Conservation (phyloP, 2,329 filamentous ascomycete genomes). For the Botryotinia calthae region DNA sequence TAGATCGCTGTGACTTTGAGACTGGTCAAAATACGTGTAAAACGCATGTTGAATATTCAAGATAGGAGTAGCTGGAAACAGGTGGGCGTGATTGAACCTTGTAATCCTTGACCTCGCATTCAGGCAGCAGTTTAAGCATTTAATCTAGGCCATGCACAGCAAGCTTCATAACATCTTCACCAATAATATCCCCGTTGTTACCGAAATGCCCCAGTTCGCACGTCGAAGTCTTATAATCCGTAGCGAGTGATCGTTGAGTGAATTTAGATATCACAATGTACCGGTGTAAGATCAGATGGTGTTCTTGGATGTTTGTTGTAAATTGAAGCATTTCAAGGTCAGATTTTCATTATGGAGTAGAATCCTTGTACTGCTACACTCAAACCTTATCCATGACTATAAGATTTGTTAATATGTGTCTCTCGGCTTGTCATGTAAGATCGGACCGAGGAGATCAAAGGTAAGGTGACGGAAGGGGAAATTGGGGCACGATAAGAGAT, state of each 20-base stretch:
- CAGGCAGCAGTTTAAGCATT: conserved; percentile 22
- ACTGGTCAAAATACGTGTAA: conserved; percentile 17
- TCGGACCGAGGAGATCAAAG: conserved; percentile 14
- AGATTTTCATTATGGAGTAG: conserved; percentile 8
- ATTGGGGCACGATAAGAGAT: conserved; percentile 11
- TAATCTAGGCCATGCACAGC: conserved; percentile 6
- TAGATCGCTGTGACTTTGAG: conserved; percentile 11
- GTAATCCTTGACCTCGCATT: conserved; percentile 18
- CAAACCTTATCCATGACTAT: conserved; percentile 10
- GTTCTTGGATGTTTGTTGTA: not conserved
- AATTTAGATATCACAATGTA: not conserved
- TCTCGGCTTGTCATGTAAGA: conserved; percentile 12
- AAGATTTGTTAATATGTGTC: conserved; percentile 3
- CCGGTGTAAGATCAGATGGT: not conserved
- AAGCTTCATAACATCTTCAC: not conserved
- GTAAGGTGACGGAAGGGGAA: conserved; percentile 3
- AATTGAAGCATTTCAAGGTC: conserved; percentile 6
- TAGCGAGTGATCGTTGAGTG: not conserved
- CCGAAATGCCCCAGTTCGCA: not conserved
- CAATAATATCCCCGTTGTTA: not conserved
- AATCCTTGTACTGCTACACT: conserved; percentile 13
- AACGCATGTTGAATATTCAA: conserved; percentile 1
- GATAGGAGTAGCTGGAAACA: conserved; percentile 16
- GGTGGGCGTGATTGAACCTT: conserved; percentile 13
- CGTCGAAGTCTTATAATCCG: conserved; percentile 1